Evolutionary conservation across 1,284 basidiomycete genomes (phyloP), one percentile per base, ranked within the genome.

Genomic region (Leccinum ponderosum): DNA sequence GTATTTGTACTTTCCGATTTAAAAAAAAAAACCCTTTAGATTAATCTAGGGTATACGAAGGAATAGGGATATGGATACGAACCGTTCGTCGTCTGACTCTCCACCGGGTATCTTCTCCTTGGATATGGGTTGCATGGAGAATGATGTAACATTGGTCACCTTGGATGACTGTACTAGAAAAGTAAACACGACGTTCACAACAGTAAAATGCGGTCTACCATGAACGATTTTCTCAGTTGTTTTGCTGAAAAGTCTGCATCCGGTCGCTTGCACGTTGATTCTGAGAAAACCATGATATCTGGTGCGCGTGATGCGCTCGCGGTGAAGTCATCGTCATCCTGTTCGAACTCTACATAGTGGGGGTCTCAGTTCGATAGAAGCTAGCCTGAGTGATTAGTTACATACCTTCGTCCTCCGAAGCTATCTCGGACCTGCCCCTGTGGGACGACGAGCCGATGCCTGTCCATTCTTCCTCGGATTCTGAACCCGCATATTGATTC

Each of bases 131-230:
- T 55, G 65, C 52, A 64, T 65, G 56, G 62, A 64, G 7, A 80
- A 78, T 55, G 77, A 66, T 11, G 79, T 79, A 50, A 91, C 63
- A 69, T 86, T 87, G 14, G 83, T 81, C 17, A 91, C 83, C 76
- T 89, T 92, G 20, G 91, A 90, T 2, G 91, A 93, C 91, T 93
- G 66, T 44, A 33, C 20, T 60, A 61, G 53, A 51, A 53, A 39
- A 4, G 25, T 58, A 6, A 54, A 56, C 17, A 57, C 6, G 37
- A 37, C 22, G 15, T 58, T 50, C 54, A 51, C 22, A 9, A 42
- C 9, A 63, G 62, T 17, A 39, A 37, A 58, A 54, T 11, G 11
- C 8, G 3, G 12, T 25, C 27, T 78, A 90, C 90, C 90, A 93
- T 92, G 69, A 93, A 92, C 1, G 85, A 80, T 70, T 82, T 89